Percentiles rank a stretch among this genome's conserved stretches.
These are phyloP conservation scores for Penicillium cosmopolitanum DNA, from an alignment of 495 filamentous ascomycete species.

Conservation along the genomic window DNA sequence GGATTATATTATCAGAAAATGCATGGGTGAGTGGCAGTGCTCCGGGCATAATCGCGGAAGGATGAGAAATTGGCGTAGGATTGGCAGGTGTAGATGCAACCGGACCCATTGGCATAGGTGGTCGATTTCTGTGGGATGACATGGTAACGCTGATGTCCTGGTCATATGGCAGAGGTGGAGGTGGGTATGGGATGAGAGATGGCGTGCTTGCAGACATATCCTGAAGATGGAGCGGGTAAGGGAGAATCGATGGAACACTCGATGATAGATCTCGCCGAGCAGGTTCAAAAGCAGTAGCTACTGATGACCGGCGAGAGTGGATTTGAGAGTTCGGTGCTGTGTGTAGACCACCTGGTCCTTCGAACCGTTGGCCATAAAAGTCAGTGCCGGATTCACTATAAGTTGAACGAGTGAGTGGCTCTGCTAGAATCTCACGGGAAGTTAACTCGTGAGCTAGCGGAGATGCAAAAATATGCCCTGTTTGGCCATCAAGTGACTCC, in stretches of 20 bases:
- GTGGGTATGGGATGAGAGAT: conserved; percentile 22
- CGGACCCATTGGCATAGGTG: conserved; percentile 3
- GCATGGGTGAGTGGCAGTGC: conserved; percentile 27
- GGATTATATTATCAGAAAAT: conserved; percentile 15
- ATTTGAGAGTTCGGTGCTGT: conserved; percentile 30
- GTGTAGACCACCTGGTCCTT: conserved; percentile 29
- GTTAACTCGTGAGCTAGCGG: conserved; percentile 35
- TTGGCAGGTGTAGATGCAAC: not conserved
- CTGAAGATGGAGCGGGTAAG: conserved; percentile 18
- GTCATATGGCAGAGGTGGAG: conserved; percentile 35
- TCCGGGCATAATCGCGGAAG: conserved; percentile 48
- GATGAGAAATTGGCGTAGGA: conserved; percentile 29
- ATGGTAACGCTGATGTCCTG: conserved; percentile 32
- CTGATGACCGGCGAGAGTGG: conserved; percentile 34
- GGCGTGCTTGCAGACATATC: conserved; percentile 26
- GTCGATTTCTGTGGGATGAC: conserved; percentile 18
- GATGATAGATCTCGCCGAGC: conserved; percentile 21
- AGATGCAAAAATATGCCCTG: conserved; percentile 34
- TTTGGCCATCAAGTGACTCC: conserved; percentile 37
- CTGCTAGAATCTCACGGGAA: conserved; percentile 32
- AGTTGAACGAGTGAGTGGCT: conserved; percentile 35
- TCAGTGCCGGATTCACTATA: conserved; percentile 43
- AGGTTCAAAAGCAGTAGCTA: conserved; percentile 20
- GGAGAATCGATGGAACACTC: conserved; percentile 20
- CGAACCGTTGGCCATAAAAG: conserved; percentile 18